A percentile compares a stretch with the other conserved stretches of the same genome.
Conservation (phyloP, 306 rosid species). For the Begonia masoniana region DNA sequence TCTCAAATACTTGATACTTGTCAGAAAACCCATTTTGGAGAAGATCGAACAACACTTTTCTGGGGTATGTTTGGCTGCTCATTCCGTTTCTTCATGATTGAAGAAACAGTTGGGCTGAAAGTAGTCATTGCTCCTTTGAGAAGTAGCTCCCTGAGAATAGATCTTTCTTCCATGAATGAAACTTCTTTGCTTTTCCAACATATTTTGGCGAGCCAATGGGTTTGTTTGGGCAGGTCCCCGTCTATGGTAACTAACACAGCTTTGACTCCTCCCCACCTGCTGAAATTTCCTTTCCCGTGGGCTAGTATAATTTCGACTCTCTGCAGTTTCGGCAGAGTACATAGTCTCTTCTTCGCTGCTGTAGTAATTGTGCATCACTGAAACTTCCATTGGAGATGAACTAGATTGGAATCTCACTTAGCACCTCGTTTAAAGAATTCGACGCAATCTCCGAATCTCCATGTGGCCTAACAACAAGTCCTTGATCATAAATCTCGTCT, state of each 20-base stretch:
- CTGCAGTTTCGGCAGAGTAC: slow-evolving; percentile 99
- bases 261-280: slow-evolving; percentile 89
- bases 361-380: slow-evolving; percentile 48
- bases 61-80: slow-evolving; percentile 54
- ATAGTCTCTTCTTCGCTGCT: slow-evolving; percentile 93
- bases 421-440: slow-evolving; percentile 63
- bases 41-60: slow-evolving; percentile 73
- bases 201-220: slow-evolving; percentile 42
- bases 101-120: slow-evolving; percentile 85
- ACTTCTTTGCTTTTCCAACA: slow-evolving; percentile 67
- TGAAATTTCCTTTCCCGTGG: slow-evolving; percentile 66
- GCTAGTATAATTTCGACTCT: slow-evolving; percentile 69
- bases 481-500: slow-evolving; percentile 20
- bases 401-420: slow-evolving; percentile 74
- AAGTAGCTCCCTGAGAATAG: slow-evolving; percentile 83
- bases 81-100: slow-evolving; percentile 73
- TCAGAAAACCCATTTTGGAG: slow-evolving; percentile 87
- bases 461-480: slow-evolving; percentile 13
- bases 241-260: slow-evolving; percentile 81
- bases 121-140: slow-evolving; percentile 87
- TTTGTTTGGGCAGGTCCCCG: slow-evolving; percentile 53
- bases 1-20: not conserved
- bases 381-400: slow-evolving; percentile 45
- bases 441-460: slow-evolving; percentile 51
- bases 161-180: slow-evolving; percentile 66